phyloP scores from a whole-genome alignment of 1,284 basidiomycete species.

The Apiotrichum domesticum region DNA sequence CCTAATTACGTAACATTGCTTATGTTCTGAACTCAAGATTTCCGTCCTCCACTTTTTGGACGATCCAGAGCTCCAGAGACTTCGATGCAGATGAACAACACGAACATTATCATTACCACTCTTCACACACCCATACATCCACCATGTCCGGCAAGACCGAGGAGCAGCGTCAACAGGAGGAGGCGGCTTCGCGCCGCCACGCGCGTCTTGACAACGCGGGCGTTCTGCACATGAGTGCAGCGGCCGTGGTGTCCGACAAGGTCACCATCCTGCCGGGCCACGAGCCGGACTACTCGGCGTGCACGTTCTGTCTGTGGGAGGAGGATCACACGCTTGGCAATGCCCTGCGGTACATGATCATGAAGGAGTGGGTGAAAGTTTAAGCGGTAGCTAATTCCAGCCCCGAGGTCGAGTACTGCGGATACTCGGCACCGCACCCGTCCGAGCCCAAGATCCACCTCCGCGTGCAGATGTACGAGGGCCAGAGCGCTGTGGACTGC shows the following conservation, averaged over 20 bases:
- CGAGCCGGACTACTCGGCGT: slow-evolving; percentile 74
- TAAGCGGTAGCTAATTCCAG: slow-evolving; percentile 48
- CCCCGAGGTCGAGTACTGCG: slow-evolving; percentile 97
- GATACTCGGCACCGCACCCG: slow-evolving; percentile 93
- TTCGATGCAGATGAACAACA: no score
- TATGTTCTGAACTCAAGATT: background rate
- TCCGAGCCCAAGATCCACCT: slow-evolving; percentile 94
- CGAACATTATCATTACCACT: no score
- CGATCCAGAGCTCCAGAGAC: no score
- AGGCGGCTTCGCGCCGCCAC: slow-evolving; percentile 16
- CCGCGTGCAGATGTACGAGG: slow-evolving; percentile 95
- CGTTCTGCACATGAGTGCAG: slow-evolving; percentile 33
- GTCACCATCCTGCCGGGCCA: slow-evolving; percentile 57
- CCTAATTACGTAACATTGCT: no score
- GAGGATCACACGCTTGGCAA: slow-evolving; percentile 97
- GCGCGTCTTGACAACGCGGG: slow-evolving; percentile 39
- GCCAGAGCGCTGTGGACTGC: slow-evolving; percentile 69
- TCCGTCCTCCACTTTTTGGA: no score
- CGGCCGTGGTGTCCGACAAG: slow-evolving; percentile 35
- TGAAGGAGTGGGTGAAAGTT: slow-evolving; percentile 78
- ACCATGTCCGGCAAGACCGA: slow-evolving; percentile 5
- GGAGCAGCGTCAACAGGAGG: slow-evolving; percentile 14
- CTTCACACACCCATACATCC: background rate
- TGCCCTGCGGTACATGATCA: slow-evolving; percentile 90
- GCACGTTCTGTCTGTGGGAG: slow-evolving; percentile 85